Evolutionary conservation across 345 rosid genomes (phyloP).

Genomic region (Lumnitzera littorea): DNA sequence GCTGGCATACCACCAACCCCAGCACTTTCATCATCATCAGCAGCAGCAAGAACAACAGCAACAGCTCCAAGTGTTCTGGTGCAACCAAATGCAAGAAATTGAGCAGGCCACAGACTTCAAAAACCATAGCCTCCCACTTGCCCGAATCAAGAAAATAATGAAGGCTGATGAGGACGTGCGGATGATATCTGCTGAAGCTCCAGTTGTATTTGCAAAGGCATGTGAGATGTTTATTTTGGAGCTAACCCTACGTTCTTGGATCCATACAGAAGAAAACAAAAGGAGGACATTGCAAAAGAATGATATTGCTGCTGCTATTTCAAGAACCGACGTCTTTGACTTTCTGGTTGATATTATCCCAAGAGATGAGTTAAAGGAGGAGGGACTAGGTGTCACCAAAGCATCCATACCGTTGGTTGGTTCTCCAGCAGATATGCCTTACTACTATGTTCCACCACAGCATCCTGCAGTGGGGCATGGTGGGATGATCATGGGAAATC

Average conservation of each 20-base stretch:
- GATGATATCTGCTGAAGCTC: conserved; percentile 46
- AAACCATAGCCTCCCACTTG: conserved; percentile 36
- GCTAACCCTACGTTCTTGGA: conserved; percentile 36
- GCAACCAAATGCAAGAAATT: conserved; percentile 33
- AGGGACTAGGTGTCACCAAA: conserved; percentile 35
- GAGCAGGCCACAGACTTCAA: conserved; percentile 32
- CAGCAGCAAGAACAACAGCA: conserved; percentile 33
- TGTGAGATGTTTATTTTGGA: conserved; percentile 43
- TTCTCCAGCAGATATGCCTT: conserved; percentile 31
- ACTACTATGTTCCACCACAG: conserved; percentile 28
- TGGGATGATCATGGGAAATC: conserved; percentile 36
- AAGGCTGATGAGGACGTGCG: conserved; percentile 41
- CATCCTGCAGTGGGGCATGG: conserved; percentile 21
- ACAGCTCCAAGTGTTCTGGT: conserved; percentile 38
- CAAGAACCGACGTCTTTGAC: conserved; percentile 35
- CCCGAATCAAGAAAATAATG: conserved; percentile 41
- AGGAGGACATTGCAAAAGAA: conserved; percentile 38
- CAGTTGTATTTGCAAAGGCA: conserved; percentile 34
- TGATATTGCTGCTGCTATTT: conserved; percentile 39
- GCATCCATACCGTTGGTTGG: conserved; percentile 28
- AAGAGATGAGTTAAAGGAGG: conserved; percentile 37
- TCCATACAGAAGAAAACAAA: conserved; percentile 39
- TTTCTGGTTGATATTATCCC: conserved; percentile 43
- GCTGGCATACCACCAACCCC: conserved; percentile 34
- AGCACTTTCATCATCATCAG: conserved; percentile 28